A percentile compares a stretch with the other conserved stretches of the same genome.
phyloP scores from a whole-genome alignment of 2,329 filamentous ascomycete species.

The Colletotrichum cuscutae region DNA sequence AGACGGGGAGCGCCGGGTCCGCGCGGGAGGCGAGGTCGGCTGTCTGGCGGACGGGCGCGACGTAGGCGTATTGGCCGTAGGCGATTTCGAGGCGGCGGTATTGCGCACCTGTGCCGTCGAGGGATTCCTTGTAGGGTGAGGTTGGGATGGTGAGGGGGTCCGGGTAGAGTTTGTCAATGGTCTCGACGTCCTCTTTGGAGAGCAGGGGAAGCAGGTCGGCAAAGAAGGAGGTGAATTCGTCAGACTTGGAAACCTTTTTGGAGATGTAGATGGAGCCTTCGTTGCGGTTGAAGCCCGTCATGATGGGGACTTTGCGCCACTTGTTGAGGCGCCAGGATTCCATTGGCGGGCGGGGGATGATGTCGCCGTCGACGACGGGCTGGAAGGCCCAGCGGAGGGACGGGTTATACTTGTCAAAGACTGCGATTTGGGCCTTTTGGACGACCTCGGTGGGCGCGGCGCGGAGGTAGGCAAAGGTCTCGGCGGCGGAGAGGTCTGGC shows the following conservation, averaged over 20 bases:
- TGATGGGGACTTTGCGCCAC: slow-evolving; percentile 68
- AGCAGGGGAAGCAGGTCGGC: slow-evolving; percentile 68
- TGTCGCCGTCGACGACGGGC: slow-evolving; percentile 71
- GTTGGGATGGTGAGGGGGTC: slow-evolving; percentile 42
- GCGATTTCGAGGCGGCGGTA: slow-evolving; percentile 68
- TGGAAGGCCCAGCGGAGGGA: slow-evolving; percentile 73
- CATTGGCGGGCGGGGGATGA: slow-evolving; percentile 68
- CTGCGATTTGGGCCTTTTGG: slow-evolving; percentile 50
- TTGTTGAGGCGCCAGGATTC: slow-evolving; percentile 63
- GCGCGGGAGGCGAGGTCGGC: slow-evolving; percentile 52
- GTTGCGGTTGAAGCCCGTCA: slow-evolving; percentile 78
- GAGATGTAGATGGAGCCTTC: slow-evolving; percentile 75
- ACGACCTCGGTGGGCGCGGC: slow-evolving; percentile 51
- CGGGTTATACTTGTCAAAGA: slow-evolving; percentile 55
- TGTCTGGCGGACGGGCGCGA: slow-evolving; percentile 72
- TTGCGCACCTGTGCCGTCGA: slow-evolving; percentile 56
- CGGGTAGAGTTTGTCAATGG: slow-evolving; percentile 69
- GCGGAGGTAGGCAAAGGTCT: slow-evolving; percentile 63
- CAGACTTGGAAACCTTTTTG: slow-evolving; percentile 50
- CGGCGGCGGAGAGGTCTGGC: slow-evolving; percentile 53
- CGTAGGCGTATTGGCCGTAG: slow-evolving; percentile 73
- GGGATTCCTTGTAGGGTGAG: slow-evolving; percentile 24
- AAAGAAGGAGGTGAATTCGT: slow-evolving; percentile 66
- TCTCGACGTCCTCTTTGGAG: slow-evolving; percentile 59
- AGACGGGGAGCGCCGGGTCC: slow-evolving; percentile 11